Conservation (phyloP, 2,329 filamentous ascomycete genomes). For the Elsinoe arachidis region DNA sequence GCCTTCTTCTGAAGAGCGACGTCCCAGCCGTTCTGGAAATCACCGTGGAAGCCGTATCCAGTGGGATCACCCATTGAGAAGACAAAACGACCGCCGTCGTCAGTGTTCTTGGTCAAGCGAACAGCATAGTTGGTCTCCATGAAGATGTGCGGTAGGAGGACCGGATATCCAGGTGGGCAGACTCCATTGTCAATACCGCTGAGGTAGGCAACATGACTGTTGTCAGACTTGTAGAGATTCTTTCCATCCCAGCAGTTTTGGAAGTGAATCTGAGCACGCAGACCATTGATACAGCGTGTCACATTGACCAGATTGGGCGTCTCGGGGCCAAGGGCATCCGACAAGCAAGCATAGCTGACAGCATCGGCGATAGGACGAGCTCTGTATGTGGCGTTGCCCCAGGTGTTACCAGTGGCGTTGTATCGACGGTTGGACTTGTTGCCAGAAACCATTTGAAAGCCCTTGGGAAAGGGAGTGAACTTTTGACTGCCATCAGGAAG, state of each 20-base stretch:
- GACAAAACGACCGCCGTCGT: constrained; percentile 33
- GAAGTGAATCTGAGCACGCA: constrained; percentile 32
- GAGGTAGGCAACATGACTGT: constrained; percentile 35
- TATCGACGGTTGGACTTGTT: constrained; percentile 26
- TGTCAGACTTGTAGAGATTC: constrained; percentile 31
- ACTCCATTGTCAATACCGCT: constrained; percentile 33
- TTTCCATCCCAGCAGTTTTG: constrained; percentile 31
- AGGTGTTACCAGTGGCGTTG: constrained; percentile 25
- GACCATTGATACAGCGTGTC: constrained; percentile 24
- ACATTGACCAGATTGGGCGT: constrained; percentile 24
- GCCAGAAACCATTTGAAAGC: constrained; percentile 25
- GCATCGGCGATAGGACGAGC: constrained; percentile 27
- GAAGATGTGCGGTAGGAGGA: constrained; percentile 34
- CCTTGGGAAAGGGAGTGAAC: constrained; percentile 20
- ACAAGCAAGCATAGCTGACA: constrained; percentile 25
- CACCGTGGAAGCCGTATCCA: constrained; percentile 47
- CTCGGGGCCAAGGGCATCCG: constrained; percentile 19
- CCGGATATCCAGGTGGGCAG: constrained; percentile 32
- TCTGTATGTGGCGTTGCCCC: constrained; percentile 27
- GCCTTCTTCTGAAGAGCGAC: constrained; percentile 32
- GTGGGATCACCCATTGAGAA: constrained; percentile 42
- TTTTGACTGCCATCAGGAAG: constrained; percentile 12
- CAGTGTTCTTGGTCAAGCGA: constrained; percentile 25
- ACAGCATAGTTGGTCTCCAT: constrained; percentile 32
- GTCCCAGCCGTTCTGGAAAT: constrained; percentile 46